Evolutionary conservation across 257 asterid species (phyloP).

Genomic region (Verbena officinalis): DNA sequence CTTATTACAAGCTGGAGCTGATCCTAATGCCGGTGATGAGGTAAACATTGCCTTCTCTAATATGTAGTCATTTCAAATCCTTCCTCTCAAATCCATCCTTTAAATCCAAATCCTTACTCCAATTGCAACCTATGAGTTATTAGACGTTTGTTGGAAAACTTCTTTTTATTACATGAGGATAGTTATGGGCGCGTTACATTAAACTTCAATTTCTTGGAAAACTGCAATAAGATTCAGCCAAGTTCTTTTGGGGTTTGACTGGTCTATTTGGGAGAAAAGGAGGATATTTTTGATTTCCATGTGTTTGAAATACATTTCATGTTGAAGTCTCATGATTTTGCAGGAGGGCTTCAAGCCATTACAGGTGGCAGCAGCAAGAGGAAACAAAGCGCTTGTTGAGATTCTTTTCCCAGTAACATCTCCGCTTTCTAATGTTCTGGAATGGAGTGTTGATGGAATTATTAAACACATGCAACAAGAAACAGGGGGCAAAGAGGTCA

Average conservation of each 20-base stretch:
- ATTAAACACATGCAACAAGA: slow-evolving; percentile 62
- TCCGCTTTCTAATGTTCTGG: slow-evolving; percentile 44
- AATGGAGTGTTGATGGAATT: slow-evolving; percentile 85
- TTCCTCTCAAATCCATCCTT: too few relatives aligned
- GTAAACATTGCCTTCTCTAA: slow-evolving; percentile 36
- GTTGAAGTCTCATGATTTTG: slow-evolving; percentile 28
- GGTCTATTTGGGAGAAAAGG: slow-evolving; percentile 7
- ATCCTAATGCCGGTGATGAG: slow-evolving; percentile 81
- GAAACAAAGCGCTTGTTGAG: slow-evolving; percentile 69
- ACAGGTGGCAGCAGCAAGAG: slow-evolving; percentile 80
- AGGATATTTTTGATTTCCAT: neutral
- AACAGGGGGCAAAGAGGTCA: slow-evolving; percentile 45
- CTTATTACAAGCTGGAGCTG: slow-evolving; percentile 89
- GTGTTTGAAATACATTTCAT: slow-evolving; percentile 6
- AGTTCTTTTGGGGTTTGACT: neutral
- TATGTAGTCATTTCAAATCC: too few relatives aligned
- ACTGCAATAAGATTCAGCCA: too few relatives aligned
- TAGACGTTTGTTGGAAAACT: neutral
- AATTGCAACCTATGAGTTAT: neutral
- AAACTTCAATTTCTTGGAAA: too few relatives aligned
- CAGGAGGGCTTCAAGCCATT: slow-evolving; percentile 87
- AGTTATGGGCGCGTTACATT: neutral
- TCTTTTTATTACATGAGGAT: neutral
- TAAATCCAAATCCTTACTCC: too few relatives aligned
- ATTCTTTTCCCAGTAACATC: slow-evolving; percentile 70